Evolutionary conservation across 1,284 basidiomycete species (phyloP).

Genomic region (Chiua sp.): DNA sequence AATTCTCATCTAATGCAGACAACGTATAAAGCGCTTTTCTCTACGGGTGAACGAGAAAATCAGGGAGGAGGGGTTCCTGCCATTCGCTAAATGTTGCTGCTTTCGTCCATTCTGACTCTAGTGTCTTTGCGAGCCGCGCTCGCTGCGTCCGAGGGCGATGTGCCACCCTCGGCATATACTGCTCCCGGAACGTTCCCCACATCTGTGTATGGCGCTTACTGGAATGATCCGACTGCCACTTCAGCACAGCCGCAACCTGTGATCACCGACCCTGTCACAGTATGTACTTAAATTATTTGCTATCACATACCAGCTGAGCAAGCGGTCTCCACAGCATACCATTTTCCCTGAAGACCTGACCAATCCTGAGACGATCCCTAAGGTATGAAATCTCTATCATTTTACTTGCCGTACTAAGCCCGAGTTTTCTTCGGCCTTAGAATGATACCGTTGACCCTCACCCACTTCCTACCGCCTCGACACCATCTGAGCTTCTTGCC

Average conservation of each 20-base stretch:
- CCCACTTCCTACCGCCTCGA: slow-evolving; percentile 52
- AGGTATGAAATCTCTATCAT: slow-evolving; percentile 25
- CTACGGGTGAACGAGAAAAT: not conserved
- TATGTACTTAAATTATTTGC: slow-evolving; percentile 33
- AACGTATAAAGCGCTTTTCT: slow-evolving; percentile 5
- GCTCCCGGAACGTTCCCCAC: slow-evolving; percentile 65
- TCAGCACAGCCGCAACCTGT: slow-evolving; percentile 70
- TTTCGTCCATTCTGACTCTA: not conserved
- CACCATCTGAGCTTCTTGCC: slow-evolving; percentile 46
- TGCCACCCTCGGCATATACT: slow-evolving; percentile 47
- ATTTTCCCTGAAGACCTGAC: slow-evolving; percentile 61
- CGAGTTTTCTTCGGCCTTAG: slow-evolving; percentile 14
- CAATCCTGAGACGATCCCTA: slow-evolving; percentile 58
- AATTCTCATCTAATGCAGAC: slow-evolving; percentile 1
- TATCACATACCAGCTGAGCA: not conserved
- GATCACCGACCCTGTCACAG: slow-evolving; percentile 66
- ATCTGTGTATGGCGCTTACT: slow-evolving; percentile 61
- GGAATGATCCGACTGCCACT: slow-evolving; percentile 72
- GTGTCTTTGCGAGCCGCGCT: not conserved
- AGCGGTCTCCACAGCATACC: slow-evolving; percentile 40
- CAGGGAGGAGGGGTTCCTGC: too few species aligned
- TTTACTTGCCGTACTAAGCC: too few species aligned
- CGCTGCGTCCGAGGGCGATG: not conserved
- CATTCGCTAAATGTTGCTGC: not conserved
- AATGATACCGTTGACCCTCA: slow-evolving; percentile 66